Evolutionary conservation across 352 stramenopile species (phyloP), one percentile per base, ranked within the genome.

Genomic region (Globisporangium apiculatum): DNA sequence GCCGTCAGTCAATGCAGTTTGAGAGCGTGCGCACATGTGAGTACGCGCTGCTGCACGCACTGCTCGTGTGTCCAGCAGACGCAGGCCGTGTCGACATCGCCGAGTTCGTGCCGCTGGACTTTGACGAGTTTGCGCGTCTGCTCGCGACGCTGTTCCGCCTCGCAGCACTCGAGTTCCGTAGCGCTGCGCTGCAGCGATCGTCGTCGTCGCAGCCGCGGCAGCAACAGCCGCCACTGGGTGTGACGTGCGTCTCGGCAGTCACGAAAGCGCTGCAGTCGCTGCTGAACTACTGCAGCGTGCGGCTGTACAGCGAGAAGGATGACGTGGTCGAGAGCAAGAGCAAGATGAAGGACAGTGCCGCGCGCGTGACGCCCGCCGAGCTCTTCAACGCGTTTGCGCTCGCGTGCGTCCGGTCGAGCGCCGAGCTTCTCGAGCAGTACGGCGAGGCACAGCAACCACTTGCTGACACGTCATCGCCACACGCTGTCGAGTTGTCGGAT

Each of bases 321-420:
- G 52, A 54, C 18, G 48, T 66, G 36, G n/a, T 68, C 7, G 53
- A 65, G 42, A 46, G 9, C 41, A 56, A 65, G 40, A 14, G 41
- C n/a, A 65, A 53, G 31, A 14, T 41, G 40, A 61, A 60, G 24
- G 60, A 60, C 11, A 45, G 48, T 40, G 51, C 35, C 12, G 35
- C 40, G 18, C 52, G 48, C 17, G 49, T 52, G 38, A 64, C 57
- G n/a, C 17, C 59, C 11, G 31, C 53, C 5, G 61, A 71, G 14
- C 52, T 70, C 11, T 84, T 88, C 56, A 73, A 79, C 10, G 7
- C 58, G 5, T 86, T 86, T 61, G 71, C 78, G 10, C 43, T 40
- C 9, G 52, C 31, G 5, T 86, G 78, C 48, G 71, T 87, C 24
- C 55, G 62, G 36, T 68, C 55, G 12, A 73, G 64, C 38, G 31